Evolutionary conservation across 2,329 filamentous ascomycete species (phyloP).

Genomic region (Paecilomyces variotii): DNA sequence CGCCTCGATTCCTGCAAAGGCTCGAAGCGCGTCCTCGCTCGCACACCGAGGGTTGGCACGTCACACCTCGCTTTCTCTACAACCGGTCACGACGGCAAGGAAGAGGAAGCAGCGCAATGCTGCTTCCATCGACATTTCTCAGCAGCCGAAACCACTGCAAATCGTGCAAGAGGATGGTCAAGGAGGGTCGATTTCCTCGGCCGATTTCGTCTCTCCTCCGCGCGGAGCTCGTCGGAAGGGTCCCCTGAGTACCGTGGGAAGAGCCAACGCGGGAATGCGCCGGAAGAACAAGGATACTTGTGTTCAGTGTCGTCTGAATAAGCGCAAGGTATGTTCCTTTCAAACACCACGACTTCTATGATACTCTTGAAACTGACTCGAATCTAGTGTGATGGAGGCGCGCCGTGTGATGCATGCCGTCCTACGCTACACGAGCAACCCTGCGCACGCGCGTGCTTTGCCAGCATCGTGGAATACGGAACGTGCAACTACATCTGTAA

Average conservation of each 20-base stretch:
- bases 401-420: conserved; percentile 35
- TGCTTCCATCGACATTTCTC: conserved; percentile 19
- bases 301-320: conserved; percentile 36
- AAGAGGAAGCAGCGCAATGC: conserved; percentile 28
- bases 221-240: conserved; percentile 37
- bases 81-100: conserved; percentile 4
- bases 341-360: neutral
- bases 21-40: conserved; percentile 22
- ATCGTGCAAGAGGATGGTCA: conserved; percentile 38
- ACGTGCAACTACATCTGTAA: conserved; percentile 41
- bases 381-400: conserved; percentile 32
- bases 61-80: neutral
- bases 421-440: conserved; percentile 36
- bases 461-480: conserved; percentile 36
- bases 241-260: conserved; percentile 29
- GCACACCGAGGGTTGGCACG: conserved; percentile 1
- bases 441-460: conserved; percentile 37
- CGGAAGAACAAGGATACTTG: conserved; percentile 39
- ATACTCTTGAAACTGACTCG: conserved; percentile 5
- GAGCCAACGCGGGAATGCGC: conserved; percentile 33
- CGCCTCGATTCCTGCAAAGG: conserved; percentile 24
- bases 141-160: conserved; percentile 26
- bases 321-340: conserved; percentile 31
- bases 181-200: conserved; percentile 33
- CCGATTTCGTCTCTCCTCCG: conserved; percentile 33